These are phyloP conservation scores for Diaporthe velutina DNA, from an alignment of 2,329 filamentous ascomycete species.

Conservation along the genomic window DNA sequence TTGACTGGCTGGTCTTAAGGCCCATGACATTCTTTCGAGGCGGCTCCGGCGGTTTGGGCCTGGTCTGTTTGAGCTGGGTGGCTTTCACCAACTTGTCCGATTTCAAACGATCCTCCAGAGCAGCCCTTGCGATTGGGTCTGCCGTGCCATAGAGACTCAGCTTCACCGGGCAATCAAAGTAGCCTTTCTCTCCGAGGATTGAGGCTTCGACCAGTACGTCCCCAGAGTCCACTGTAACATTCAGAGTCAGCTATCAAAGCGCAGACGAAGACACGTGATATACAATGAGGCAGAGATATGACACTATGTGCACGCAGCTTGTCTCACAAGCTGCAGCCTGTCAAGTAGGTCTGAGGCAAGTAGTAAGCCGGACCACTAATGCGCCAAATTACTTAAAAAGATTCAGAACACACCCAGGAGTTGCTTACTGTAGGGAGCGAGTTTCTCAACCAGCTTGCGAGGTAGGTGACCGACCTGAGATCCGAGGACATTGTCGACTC, in stretches of 20 bases:
- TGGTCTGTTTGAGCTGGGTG: slow-evolving; percentile 68
- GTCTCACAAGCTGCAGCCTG: neutral
- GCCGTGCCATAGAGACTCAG: slow-evolving; percentile 78
- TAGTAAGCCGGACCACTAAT: neutral
- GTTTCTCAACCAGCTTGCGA: slow-evolving; percentile 73
- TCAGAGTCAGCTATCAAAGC: neutral
- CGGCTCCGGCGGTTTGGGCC: slow-evolving; percentile 65
- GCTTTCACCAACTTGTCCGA: slow-evolving; percentile 73
- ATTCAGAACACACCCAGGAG: neutral
- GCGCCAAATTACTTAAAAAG: too few relatives aligned
- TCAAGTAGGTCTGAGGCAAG: neutral
- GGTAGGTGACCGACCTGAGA: slow-evolving; percentile 85
- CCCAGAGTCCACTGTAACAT: slow-evolving; percentile 55
- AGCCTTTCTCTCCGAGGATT: slow-evolving; percentile 74
- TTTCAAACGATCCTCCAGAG: slow-evolving; percentile 73
- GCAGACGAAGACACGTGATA: neutral
- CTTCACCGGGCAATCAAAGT: slow-evolving; percentile 79
- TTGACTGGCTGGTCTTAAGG: slow-evolving; percentile 54
- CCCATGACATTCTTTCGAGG: slow-evolving; percentile 55
- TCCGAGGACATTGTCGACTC: slow-evolving; percentile 81
- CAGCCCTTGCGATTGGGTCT: slow-evolving; percentile 62
- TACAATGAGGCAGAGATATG: neutral
- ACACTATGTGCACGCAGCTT: neutral
- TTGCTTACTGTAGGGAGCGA: slow-evolving; percentile 71
- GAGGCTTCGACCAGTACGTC: slow-evolving; percentile 70